These are phyloP conservation scores for Talaromyces nanjingensis DNA, from an alignment of 495 filamentous ascomycete genomes.

Conservation along the genomic window DNA sequence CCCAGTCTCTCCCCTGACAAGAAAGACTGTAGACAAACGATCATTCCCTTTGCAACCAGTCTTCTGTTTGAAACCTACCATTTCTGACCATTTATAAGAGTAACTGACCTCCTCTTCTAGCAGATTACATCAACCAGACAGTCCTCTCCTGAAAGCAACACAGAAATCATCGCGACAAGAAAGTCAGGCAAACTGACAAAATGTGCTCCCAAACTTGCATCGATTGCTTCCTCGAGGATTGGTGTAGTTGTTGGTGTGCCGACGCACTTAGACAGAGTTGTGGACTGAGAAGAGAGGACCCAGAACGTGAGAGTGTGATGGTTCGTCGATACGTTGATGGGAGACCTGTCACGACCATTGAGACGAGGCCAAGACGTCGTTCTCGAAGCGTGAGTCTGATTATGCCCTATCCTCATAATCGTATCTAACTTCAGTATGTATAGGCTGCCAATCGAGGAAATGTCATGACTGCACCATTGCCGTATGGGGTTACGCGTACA, in stretches of 20 bases:
- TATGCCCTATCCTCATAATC: neutral
- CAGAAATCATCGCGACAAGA: neutral
- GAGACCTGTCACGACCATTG: neutral
- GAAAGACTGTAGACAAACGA: neutral
- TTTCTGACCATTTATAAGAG: neutral
- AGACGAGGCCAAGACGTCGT: neutral
- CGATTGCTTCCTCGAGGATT: neutral
- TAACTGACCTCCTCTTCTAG: neutral
- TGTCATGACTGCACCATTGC: neutral
- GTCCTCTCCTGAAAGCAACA: neutral
- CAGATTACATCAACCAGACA: neutral
- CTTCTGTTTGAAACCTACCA: neutral
- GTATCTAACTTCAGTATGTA: neutral
- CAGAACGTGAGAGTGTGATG: neutral
- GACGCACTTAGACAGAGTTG: neutral
- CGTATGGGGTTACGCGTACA: neutral
- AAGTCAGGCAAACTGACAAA: neutral
- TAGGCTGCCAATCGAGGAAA: neutral
- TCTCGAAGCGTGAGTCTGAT: neutral
- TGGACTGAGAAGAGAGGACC: neutral
- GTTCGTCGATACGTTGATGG: neutral
- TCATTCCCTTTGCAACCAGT: neutral
- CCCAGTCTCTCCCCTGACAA: neutral
- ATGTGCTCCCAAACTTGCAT: neutral
- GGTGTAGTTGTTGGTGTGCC: neutral